phyloP scores from a whole-genome alignment of 257 asterid genomes.

The Forsythia suspensa region DNA sequence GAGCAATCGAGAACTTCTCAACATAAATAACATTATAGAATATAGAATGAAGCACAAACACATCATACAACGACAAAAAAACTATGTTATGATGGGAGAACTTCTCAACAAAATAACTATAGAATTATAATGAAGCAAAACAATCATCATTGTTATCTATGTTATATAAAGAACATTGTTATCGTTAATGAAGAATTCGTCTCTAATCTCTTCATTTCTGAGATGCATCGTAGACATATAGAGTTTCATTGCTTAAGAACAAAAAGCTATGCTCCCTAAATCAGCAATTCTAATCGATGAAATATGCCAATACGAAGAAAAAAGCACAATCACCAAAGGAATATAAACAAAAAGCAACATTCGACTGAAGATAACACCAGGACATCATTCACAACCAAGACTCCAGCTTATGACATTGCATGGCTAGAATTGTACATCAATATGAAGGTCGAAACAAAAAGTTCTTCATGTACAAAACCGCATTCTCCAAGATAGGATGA shows the following conservation, averaged over 20 bases:
- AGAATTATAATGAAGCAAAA: too few relatives aligned
- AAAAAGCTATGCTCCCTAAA: neutral
- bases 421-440: neutral
- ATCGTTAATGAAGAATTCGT: too few relatives aligned
- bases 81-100: too few relatives aligned
- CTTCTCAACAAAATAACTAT: too few relatives aligned
- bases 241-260: neutral
- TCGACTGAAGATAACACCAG: neutral
- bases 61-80: neutral
- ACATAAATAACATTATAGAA: neutral
- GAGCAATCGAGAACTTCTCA: neutral
- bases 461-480: neutral
- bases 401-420: neutral
- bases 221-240: too few relatives aligned
- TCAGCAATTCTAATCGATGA: neutral
- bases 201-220: neutral
- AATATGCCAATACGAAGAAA: neutral
- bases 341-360: too few relatives aligned
- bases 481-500: slow-evolving; percentile 9
- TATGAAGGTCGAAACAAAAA: neutral
- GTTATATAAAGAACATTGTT: neutral
- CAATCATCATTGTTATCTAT: too few relatives aligned
- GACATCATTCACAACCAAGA: neutral
- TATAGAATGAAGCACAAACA: neutral
- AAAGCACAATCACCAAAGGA: too few relatives aligned